phyloP scores from a whole-genome alignment of 2,329 filamentous ascomycete genomes.

The Magnaporthales sp. region DNA sequence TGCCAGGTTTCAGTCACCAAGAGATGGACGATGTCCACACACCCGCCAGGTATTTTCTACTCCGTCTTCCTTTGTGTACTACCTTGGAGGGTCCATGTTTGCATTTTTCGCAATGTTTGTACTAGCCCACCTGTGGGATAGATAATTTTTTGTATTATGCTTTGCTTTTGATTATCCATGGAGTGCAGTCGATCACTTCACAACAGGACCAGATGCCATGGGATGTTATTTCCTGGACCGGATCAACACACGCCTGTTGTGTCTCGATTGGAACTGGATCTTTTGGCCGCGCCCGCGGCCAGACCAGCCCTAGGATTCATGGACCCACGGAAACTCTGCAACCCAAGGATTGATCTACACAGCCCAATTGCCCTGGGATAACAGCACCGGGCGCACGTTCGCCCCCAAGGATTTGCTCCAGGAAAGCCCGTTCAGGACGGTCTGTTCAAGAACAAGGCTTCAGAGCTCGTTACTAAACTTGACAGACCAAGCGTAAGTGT shows the following conservation, averaged over 20 bases:
- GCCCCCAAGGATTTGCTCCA: neutral
- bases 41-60: conserved; percentile 49
- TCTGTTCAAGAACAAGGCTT: neutral
- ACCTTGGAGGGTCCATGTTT: neutral
- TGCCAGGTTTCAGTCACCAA: conserved; percentile 45
- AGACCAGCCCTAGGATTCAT: neutral
- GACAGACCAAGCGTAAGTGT: neutral
- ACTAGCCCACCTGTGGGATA: neutral
- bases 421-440: neutral
- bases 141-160: neutral
- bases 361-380: neutral
- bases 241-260: neutral
- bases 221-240: neutral
- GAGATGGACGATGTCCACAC: conserved; percentile 52
- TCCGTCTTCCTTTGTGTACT: conserved; percentile 35
- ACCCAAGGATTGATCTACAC: neutral
- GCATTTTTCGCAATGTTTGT: neutral
- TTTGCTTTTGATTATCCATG: neutral
- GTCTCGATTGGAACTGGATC: neutral
- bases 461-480: neutral
- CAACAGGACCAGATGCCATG: neutral
- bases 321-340: neutral
- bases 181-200: neutral
- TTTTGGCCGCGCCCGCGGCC: neutral
- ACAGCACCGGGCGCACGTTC: neutral